phyloP scores from a whole-genome alignment of 495 filamentous ascomycete species.

The Penicillium taxi region DNA sequence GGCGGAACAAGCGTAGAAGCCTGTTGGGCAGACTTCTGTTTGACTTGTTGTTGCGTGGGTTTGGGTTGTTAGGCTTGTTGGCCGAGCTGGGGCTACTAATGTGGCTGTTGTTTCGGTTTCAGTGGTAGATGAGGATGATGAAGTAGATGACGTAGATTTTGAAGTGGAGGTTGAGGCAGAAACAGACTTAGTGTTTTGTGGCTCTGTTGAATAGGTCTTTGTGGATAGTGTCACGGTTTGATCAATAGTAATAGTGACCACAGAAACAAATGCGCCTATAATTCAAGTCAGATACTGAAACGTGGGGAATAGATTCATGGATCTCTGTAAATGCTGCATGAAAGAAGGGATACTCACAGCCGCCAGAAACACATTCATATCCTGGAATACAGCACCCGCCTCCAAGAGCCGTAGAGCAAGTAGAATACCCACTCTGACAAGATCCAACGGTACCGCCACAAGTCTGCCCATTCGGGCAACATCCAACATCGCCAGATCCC shows the following conservation, averaged over 20 bases:
- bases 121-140: not conserved
- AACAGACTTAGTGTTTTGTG: conserved; percentile 22
- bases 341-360: conserved; percentile 52
- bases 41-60: conserved; percentile 19
- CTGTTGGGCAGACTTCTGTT: conserved; percentile 49
- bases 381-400: conserved; percentile 85
- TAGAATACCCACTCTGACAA: conserved; percentile 57
- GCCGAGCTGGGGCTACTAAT: conserved; percentile 43
- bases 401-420: conserved; percentile 60
- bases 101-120: conserved; percentile 14
- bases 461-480: conserved; percentile 64
- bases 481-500: conserved; percentile 71
- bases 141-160: conserved; percentile 19
- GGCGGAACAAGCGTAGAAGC: conserved; percentile 66
- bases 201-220: conserved; percentile 29
- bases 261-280: conserved; percentile 37
- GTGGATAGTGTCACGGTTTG: conserved; percentile 37
- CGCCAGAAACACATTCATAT: conserved; percentile 67
- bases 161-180: conserved; percentile 12
- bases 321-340: not conserved
- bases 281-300: conserved; percentile 6
- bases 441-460: conserved; percentile 58
- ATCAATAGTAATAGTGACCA: conserved; percentile 39
- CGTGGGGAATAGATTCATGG: not conserved
- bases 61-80: conserved; percentile 35